Evolutionary conservation across 345 rosid species (phyloP).

Genomic region (Citrus sinensis): DVS_A1.0 CM039163.1:42338501-42339000

Average conservation of each 20-base stretch:
- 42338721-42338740: conserved; percentile 99
- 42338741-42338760: conserved; percentile 93
- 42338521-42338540: conserved; percentile 94
- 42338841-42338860: conserved; percentile 72
- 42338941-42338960: conserved; percentile 98
- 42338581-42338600: conserved; percentile 35
- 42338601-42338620: conserved; percentile 67
- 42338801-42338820: conserved; percentile 59
- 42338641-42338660: conserved; percentile 95
- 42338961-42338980: conserved; percentile 90
- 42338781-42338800: conserved; percentile 48
- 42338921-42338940: conserved; percentile 88
- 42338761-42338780: conserved; percentile 90
- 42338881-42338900: conserved; percentile 81
- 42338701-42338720: conserved; percentile 90
- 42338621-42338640: conserved; percentile 74
- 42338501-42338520: conserved; percentile 97
- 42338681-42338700: conserved; percentile 95
- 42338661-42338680: conserved; percentile 88
- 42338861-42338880: conserved; percentile 79
- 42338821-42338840: conserved; percentile 29
- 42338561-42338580: conserved; percentile 87
- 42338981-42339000: conserved; percentile 94
- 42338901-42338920: conserved; percentile 95
- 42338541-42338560: conserved; percentile 95